Percentiles rank a stretch among this genome's conserved stretches.
Evolutionary conservation across 345 rosid genomes (phyloP).

Genomic region (Moringa oleifera): DNA sequence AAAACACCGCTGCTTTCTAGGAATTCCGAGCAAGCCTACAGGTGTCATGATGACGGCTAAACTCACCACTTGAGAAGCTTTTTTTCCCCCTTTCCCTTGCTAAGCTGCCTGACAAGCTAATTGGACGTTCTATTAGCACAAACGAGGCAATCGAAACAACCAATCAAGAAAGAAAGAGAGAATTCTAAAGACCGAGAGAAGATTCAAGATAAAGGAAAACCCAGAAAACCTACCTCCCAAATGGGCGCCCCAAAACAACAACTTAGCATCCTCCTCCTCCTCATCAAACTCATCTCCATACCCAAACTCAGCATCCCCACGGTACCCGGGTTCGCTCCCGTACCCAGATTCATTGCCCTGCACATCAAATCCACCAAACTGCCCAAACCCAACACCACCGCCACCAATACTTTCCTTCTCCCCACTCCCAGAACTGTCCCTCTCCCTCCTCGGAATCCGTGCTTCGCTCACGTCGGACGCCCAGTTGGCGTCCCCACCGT

Average conservation of each 20-base stretch:
- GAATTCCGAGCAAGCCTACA: not conserved
- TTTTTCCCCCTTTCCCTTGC: no score
- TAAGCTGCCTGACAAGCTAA: no score
- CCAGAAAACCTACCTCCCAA: constrained; percentile 45
- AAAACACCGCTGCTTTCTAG: not conserved
- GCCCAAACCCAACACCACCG: constrained; percentile 35
- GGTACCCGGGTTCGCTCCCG: constrained; percentile 94
- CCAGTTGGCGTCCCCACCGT: constrained; percentile 72
- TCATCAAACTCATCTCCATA: constrained; percentile 92
- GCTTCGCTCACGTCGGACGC: constrained; percentile 89
- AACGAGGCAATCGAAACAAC: not conserved
- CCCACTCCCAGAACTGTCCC: constrained; percentile 44
- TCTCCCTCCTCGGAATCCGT: constrained; percentile 54
- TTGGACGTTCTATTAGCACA: not conserved
- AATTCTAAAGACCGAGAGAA: not conserved
- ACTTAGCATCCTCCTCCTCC: constrained; percentile 80
- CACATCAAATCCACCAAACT: constrained; percentile 48
- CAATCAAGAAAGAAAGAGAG: not conserved
- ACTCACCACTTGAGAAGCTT: no score
- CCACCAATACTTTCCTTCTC: constrained; percentile 43
- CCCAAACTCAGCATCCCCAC: constrained; percentile 96
- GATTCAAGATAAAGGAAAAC: not conserved
- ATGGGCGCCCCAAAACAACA: constrained; percentile 74
- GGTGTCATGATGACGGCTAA: not conserved
- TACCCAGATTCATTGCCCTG: constrained; percentile 84